These are phyloP conservation scores for Colletotrichum endophyticum DNA, from an alignment of 2,329 filamentous ascomycete genomes.

Conservation along the genomic window DNA sequence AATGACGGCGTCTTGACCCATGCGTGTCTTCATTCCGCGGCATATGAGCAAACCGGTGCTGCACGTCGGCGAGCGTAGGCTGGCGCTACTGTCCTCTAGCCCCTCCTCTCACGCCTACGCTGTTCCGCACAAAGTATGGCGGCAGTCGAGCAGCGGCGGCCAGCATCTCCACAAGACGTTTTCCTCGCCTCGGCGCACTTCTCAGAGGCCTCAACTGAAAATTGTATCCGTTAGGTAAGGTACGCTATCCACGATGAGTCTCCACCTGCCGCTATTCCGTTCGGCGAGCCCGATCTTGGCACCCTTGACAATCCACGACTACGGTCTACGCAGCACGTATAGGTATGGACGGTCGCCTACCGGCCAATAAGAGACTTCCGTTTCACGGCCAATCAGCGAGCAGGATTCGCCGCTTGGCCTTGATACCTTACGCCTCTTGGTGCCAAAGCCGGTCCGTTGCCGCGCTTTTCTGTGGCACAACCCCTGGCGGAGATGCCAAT, in stretches of 20 bases:
- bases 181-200: neutral
- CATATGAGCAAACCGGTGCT: neutral
- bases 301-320: slow-evolving; percentile 5
- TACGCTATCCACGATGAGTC: neutral
- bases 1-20: neutral
- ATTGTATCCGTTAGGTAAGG: neutral
- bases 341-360: neutral
- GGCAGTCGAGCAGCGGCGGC: neutral
- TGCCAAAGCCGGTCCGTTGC: neutral
- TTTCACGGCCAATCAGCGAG: neutral
- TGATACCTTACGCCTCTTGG: neutral
- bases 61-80: neutral
- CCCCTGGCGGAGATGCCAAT: neutral
- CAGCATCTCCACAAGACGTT: neutral
- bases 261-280: neutral
- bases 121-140: neutral
- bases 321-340: neutral
- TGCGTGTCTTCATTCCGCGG: neutral
- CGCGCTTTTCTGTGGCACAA: neutral
- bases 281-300: slow-evolving; percentile 14
- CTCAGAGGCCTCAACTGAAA: neutral
- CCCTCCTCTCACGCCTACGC: neutral
- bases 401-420: neutral
- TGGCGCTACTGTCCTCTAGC: neutral
- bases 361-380: neutral